These are phyloP conservation scores for Cadophora gregata DNA, from an alignment of 2,329 filamentous ascomycete species.

Conservation along the genomic window DNA sequence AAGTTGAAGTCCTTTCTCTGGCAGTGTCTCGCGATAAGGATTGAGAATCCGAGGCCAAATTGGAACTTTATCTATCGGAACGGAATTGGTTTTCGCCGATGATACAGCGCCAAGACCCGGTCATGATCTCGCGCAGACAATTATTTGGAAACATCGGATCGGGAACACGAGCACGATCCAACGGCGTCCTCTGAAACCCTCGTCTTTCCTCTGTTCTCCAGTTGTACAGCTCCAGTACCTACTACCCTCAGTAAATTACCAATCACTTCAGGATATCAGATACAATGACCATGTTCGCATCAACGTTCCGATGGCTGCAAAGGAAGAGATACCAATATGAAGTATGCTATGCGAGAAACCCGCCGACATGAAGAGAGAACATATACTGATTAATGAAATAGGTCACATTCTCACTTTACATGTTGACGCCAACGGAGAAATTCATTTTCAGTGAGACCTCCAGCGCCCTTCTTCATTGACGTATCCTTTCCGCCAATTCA, in stretches of 20 bases:
- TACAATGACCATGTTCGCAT: slow-evolving; percentile 46
- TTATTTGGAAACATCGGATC: slow-evolving; percentile 12
- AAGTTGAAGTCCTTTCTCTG: not conserved
- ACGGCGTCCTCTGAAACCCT: not conserved
- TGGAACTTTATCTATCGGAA: not conserved
- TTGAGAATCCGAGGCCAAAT: not conserved
- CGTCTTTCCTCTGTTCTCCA: not conserved
- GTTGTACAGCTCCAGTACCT: not conserved
- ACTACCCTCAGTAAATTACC: not conserved
- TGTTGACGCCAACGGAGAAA: slow-evolving; percentile 95
- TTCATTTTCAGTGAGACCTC: slow-evolving; percentile 86
- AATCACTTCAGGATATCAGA: not conserved
- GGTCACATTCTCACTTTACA: slow-evolving; percentile 95
- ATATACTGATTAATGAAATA: slow-evolving; percentile 73
- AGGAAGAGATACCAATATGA: slow-evolving; percentile 98
- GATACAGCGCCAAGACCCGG: slow-evolving; percentile 14
- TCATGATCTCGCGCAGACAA: not conserved
- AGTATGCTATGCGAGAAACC: slow-evolving; percentile 35
- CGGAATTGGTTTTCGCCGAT: slow-evolving; percentile 15
- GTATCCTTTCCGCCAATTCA: not conserved
- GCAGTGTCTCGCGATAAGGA: not conserved
- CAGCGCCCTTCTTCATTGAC: slow-evolving; percentile 10
- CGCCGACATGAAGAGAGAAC: not conserved
- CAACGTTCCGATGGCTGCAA: slow-evolving; percentile 79
- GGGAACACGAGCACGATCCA: not conserved